Base-by-base conservation (phyloP, 768 basidiomycete species). In the Epithele typhae region DNA sequence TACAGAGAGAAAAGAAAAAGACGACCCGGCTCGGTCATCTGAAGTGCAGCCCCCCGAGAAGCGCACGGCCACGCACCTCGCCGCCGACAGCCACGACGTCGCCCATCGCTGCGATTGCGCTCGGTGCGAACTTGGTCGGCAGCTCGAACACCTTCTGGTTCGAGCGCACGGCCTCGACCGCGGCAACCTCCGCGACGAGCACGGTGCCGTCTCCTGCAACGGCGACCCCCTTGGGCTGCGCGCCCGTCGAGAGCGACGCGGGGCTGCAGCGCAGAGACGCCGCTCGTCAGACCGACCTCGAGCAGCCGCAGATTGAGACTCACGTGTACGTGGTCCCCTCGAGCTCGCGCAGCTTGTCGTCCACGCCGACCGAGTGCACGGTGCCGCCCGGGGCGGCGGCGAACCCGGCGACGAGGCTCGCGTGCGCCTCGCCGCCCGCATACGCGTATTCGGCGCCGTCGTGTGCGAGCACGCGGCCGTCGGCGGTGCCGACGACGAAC, bases 401-500 rank as follows among this genome's bases (percentile, higher is more conserved):
- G 37, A 96, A 64, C 0, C 75, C 82, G 0, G 82, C 75, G 17
- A 96, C 76, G 40, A 86, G 71, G 51, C 72, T 87, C 5, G 79
- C 73, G 63, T 95, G 94, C 1, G 81, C 78, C 3, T 75, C 67
- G 3, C 93, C 92, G 19, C 63, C 61, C 11, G 90, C 64, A 12
- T 62, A 57, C 5, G 64, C 62, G 15, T 75, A 78, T 44, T 72
- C 73, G 3, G 67, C 56, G 1, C 74, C 68, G 14, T 81, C 75
- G 60, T 85, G 90, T 2, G 82, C 73, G 38, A 84, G 71, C 1
- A 82, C 68, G 12, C 88, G 82, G 1, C 92, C 92, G 51, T 92
- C 88, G 4, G 84, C 82, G 0, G 84, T 82, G 15, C 92, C 92
- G 0, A 82, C 77, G 46, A 92, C 70, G 71, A 95, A 90, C 0